These are phyloP conservation scores for Russula olivacea DNA, from an alignment of 768 basidiomycete genomes.

Conservation along the genomic window DNA sequence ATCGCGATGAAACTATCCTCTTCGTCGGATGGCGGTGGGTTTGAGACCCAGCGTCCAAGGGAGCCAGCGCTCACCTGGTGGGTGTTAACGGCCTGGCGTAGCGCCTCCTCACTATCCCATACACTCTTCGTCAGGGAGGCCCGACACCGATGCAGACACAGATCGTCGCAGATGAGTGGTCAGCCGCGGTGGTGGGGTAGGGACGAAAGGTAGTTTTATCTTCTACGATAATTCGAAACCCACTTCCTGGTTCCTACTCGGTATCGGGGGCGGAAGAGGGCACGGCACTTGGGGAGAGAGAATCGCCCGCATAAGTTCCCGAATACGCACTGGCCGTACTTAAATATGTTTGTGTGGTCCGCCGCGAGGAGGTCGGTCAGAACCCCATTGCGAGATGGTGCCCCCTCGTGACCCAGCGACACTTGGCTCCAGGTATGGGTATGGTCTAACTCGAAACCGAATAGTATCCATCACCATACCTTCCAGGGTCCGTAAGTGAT, in stretches of 20 bases:
- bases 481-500: no score
- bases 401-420: conserved; percentile 13
- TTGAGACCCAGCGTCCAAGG: conserved; percentile 27
- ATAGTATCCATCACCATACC: no score
- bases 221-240: conserved; percentile 42
- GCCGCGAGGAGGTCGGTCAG: conserved; percentile 29
- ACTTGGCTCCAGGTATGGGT: no score
- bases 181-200: not conserved
- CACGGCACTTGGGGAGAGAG: conserved; percentile 1
- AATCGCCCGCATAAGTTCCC: conserved; percentile 10
- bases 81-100: conserved; percentile 25
- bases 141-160: not conserved
- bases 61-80: conserved; percentile 19
- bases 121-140: conserved; percentile 16
- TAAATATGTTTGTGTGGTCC: conserved; percentile 12
- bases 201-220: conserved; percentile 20
- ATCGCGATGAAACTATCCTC: conserved; percentile 40
- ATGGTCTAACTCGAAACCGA: no score
- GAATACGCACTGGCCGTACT: conserved; percentile 21
- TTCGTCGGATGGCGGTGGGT: conserved; percentile 10
- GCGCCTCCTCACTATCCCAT: conserved; percentile 20
- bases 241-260: conserved; percentile 29
- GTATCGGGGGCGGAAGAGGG: conserved; percentile 3
- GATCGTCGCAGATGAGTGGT: not conserved
- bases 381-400: conserved; percentile 22